phyloP scores from a whole-genome alignment of 2,329 filamentous ascomycete species.

The Capronia epimyces region DNA sequence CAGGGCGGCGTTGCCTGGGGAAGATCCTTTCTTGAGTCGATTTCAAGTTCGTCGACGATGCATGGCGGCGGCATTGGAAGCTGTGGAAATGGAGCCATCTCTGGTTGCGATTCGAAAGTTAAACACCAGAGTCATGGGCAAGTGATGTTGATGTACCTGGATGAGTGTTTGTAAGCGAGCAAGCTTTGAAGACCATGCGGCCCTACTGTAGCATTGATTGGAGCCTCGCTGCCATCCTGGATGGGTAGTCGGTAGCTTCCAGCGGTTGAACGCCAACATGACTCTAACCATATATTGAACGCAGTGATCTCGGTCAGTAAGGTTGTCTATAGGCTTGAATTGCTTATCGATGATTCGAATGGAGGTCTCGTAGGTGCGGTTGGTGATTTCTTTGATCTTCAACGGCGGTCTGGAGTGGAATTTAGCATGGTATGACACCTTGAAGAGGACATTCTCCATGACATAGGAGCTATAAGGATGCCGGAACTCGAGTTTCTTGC shows the following conservation, averaged over 20 bases:
- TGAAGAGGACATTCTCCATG: slow-evolving; percentile 99
- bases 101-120: too few species aligned
- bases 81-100: too few species aligned
- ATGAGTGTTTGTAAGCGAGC: too few species aligned
- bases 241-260: slow-evolving; percentile 87
- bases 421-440: slow-evolving; percentile 93
- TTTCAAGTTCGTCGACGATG: too few species aligned
- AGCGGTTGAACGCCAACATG: slow-evolving; percentile 94
- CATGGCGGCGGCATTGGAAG: too few species aligned
- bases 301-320: slow-evolving; percentile 98
- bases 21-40: too few species aligned
- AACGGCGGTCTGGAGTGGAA: slow-evolving; percentile 80
- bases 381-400: slow-evolving; percentile 92
- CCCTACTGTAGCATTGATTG: too few species aligned
- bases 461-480: slow-evolving; percentile 95
- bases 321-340: slow-evolving; percentile 99
- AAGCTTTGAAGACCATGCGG: too few species aligned
- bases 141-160: too few species aligned
- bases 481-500: slow-evolving; percentile 94
- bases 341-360: slow-evolving; percentile 99
- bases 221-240: slow-evolving; percentile 84
- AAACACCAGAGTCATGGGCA: too few species aligned
- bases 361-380: slow-evolving; percentile 96
- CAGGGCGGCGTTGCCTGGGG: too few species aligned
- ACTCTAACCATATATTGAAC: slow-evolving; percentile 98